These are phyloP conservation scores for Aspergillus olivimuriae DNA, from an alignment of 495 filamentous ascomycete genomes.

Conservation along the genomic window DNA sequence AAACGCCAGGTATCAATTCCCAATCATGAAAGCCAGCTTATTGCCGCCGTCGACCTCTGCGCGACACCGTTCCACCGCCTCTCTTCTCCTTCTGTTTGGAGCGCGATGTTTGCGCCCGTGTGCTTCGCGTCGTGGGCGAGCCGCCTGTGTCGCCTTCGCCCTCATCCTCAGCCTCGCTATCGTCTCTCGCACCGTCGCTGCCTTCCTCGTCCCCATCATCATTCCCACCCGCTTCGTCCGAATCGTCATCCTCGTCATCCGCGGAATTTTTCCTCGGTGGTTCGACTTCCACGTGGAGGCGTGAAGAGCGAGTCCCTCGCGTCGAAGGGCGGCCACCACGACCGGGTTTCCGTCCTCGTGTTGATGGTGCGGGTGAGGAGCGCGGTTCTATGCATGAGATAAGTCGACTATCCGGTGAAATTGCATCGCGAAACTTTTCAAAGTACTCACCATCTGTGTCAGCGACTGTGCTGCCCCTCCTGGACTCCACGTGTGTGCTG, in stretches of 20 bases:
- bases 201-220: conserved; percentile 35
- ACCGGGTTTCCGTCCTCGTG: conserved; percentile 36
- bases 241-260: conserved; percentile 37
- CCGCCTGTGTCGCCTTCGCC: conserved; percentile 32
- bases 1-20: neutral
- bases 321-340: conserved; percentile 30
- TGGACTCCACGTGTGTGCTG: conserved; percentile 39
- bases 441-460: conserved; percentile 51
- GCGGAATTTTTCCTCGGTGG: conserved; percentile 19
- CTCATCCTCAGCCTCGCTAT: conserved; percentile 30
- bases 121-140: conserved; percentile 31
- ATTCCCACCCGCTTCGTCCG: conserved; percentile 34
- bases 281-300: conserved; percentile 37
- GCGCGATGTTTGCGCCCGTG: conserved; percentile 32
- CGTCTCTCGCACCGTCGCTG: conserved; percentile 21
- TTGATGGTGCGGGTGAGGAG: conserved; percentile 44
- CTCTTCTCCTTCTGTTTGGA: conserved; percentile 35
- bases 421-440: neutral
- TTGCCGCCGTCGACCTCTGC: conserved; percentile 34
- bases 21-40: conserved; percentile 7
- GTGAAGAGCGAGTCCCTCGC: conserved; percentile 39
- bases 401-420: conserved; percentile 6
- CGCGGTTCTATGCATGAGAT: conserved; percentile 31
- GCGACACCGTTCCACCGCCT: conserved; percentile 22
- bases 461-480: conserved; percentile 38